Conservation (phyloP, 2,329 filamentous ascomycete species). For the Cordyceps tenuipes region DNA sequence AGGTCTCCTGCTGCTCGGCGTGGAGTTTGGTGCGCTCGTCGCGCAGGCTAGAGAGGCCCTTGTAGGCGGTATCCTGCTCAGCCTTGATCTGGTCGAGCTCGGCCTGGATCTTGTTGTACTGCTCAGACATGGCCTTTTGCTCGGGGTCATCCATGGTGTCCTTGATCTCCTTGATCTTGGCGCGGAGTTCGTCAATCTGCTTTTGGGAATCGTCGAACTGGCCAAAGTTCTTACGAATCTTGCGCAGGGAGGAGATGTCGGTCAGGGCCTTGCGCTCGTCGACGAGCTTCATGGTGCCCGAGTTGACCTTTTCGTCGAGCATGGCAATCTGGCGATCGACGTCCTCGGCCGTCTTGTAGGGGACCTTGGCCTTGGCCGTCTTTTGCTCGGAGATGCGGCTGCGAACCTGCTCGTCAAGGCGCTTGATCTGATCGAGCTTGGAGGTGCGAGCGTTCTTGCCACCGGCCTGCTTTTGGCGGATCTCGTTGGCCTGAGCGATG, state of each 20-base stretch:
- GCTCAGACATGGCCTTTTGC: slow-evolving; percentile 76
- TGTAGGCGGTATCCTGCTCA: slow-evolving; percentile 85
- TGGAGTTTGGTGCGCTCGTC: slow-evolving; percentile 82
- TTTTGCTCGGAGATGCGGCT: slow-evolving; percentile 81
- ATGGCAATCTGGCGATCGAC: slow-evolving; percentile 73
- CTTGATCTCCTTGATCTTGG: slow-evolving; percentile 80
- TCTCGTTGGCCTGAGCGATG: slow-evolving; percentile 70
- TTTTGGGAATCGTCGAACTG: slow-evolving; percentile 80
- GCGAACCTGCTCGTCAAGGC: slow-evolving; percentile 82
- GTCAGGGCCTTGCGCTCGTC: slow-evolving; percentile 91
- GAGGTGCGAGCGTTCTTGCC: slow-evolving; percentile 74
- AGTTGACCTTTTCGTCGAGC: slow-evolving; percentile 79
- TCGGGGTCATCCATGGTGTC: slow-evolving; percentile 88
- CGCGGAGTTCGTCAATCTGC: slow-evolving; percentile 78
- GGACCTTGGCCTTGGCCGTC: slow-evolving; percentile 67
- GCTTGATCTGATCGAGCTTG: slow-evolving; percentile 86
- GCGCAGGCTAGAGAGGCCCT: slow-evolving; percentile 73
- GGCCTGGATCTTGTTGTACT: slow-evolving; percentile 75
- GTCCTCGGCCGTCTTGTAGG: slow-evolving; percentile 82
- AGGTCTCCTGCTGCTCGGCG: slow-evolving; percentile 81
- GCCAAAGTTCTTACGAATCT: slow-evolving; percentile 85
- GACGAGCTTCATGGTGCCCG: slow-evolving; percentile 86
- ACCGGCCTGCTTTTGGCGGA: slow-evolving; percentile 77
- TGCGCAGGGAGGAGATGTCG: slow-evolving; percentile 75
- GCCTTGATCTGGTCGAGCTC: slow-evolving; percentile 87